phyloP scores from a whole-genome alignment of 192 early-diverging fungal species.

The Anaeromyces robustus region DNA sequence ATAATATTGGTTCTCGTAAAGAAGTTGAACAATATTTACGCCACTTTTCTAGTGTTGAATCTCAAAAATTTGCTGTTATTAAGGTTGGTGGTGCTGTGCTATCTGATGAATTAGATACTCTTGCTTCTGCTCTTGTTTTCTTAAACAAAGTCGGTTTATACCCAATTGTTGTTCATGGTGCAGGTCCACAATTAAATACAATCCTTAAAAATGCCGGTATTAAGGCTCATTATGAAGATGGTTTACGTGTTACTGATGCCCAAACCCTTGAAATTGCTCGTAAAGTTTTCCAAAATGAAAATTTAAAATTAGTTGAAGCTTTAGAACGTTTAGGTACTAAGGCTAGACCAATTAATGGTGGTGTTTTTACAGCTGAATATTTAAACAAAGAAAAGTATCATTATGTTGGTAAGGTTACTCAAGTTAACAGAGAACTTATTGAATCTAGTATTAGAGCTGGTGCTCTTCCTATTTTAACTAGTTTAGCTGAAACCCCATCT shows the following conservation, averaged over 20 bases:
- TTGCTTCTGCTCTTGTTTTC: constrained; percentile 91
- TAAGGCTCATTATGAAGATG: constrained; percentile 91
- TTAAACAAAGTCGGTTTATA: constrained; percentile 93
- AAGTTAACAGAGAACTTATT: constrained; percentile 83
- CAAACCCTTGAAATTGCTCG: constrained; percentile 87
- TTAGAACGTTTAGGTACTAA: constrained; percentile 87
- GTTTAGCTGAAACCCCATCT: constrained; percentile 82
- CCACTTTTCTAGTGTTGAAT: constrained; percentile 92
- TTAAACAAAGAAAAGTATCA: constrained; percentile 90
- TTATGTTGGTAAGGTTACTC: constrained; percentile 77
- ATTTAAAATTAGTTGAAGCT: constrained; percentile 93
- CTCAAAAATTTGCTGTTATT: constrained; percentile 99
- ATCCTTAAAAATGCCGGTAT: constrained; percentile 80
- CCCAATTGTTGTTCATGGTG: constrained; percentile 96
- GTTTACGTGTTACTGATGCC: constrained; percentile 91
- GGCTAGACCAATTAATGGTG: constrained; percentile 88
- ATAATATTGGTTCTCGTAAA: constrained; percentile 98
- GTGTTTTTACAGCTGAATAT: constrained; percentile 93
- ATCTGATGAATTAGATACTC: constrained; percentile 83
- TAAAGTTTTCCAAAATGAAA: constrained; percentile 85
- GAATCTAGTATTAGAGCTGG: constrained; percentile 88
- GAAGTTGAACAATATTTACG: constrained; percentile 97
- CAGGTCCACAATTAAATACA: constrained; percentile 89
- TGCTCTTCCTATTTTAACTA: constrained; percentile 87
- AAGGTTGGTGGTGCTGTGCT: constrained; percentile 96